A percentile compares a stretch with the other conserved stretches of the same genome.
phyloP scores from a whole-genome alignment of 2,329 filamentous ascomycete genomes.

The Aspergillus quadricinctus region DNA sequence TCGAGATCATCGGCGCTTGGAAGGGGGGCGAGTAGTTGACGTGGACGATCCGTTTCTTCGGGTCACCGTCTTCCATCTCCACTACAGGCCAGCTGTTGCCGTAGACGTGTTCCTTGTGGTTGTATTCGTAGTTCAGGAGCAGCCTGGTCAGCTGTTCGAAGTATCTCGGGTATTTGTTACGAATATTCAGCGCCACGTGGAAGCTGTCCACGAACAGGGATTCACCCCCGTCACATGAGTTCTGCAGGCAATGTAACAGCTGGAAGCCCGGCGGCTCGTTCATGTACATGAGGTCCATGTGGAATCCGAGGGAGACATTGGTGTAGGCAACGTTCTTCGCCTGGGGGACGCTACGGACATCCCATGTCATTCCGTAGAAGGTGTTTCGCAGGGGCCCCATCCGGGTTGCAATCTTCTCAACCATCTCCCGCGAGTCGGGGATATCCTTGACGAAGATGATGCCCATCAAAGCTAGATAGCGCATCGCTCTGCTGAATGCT shows the following conservation, averaged over 20 bases:
- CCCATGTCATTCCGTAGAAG: constrained; percentile 88
- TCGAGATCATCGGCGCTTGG: constrained; percentile 53
- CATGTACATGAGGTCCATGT: constrained; percentile 92
- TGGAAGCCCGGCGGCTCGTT: constrained; percentile 74
- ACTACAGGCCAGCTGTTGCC: constrained; percentile 55
- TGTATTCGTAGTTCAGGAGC: constrained; percentile 62
- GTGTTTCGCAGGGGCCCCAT: constrained; percentile 79
- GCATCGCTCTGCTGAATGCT: constrained; percentile 58
- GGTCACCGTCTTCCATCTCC: constrained; percentile 21
- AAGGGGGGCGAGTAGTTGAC: constrained; percentile 78
- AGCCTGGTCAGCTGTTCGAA: constrained; percentile 39
- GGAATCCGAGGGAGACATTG: constrained; percentile 72
- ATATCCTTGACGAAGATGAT: constrained; percentile 73
- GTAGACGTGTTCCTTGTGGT: constrained; percentile 62
- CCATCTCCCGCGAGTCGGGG: constrained; percentile 61
- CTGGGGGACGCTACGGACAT: constrained; percentile 74
- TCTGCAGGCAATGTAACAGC: constrained; percentile 82
- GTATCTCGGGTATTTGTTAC: neutral
- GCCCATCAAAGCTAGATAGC: constrained; percentile 61
- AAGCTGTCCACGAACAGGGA: constrained; percentile 81
- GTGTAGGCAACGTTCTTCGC: constrained; percentile 95
- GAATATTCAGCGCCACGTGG: constrained; percentile 47
- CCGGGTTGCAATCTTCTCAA: constrained; percentile 63
- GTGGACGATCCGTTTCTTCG: constrained; percentile 29
- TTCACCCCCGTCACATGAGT: constrained; percentile 72